Base-by-base conservation (phyloP, 352 stramenopile genomes). In the Pythium phragmiticola region DNA sequence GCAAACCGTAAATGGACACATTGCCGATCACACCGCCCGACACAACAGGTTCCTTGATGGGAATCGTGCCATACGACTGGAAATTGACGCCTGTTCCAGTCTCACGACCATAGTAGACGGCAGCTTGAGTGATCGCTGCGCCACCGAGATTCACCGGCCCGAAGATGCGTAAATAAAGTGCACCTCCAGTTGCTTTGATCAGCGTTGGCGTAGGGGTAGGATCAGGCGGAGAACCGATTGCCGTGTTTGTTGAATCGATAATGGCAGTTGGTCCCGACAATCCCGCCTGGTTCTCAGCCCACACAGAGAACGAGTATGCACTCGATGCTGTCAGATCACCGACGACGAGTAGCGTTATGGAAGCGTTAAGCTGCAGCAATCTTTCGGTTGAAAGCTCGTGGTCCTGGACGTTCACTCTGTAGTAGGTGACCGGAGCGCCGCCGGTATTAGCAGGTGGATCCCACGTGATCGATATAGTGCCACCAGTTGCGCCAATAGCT, bases 71-170 rank as follows among this genome's bases (percentile, higher is more conserved):
- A 4, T 43, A 37, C 5, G 37, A 51, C 2, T 43, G 34, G 43
- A 70, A 80, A 0, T 36, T 56, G 6, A 69, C 47, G 0, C 46
- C 21, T 17, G 56, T 56, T 23, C 61, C 72, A 1, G 57, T 74
- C 4, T 63, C 46, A 14, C 65, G 77, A 11, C 63, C 72, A 42
- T 80, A 72, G 36, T 69, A 69, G 14, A 88, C 37, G 0, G 17
- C 57, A 52, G 74, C 85, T 0, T 19, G 34, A 9, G 33, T 65
- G 11, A 84, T 55, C 3, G 57, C 17, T 0, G 50, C 57, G 2
- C 80, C 80, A 23, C 80, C 80, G 37, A 73, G 73, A 23, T 89
- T 67, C 4, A 72, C 4, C 19, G 80, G 74, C 17, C 70, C 68
- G 13, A 73, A 5, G 4, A 89, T 39, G 8, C 60, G 51, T 9